A percentile compares a stretch with the other conserved stretches of the same genome.
Evolutionary conservation across 139 green algal genomes (phyloP).

Genomic region (Zygnema circumcarinatum): DNA sequence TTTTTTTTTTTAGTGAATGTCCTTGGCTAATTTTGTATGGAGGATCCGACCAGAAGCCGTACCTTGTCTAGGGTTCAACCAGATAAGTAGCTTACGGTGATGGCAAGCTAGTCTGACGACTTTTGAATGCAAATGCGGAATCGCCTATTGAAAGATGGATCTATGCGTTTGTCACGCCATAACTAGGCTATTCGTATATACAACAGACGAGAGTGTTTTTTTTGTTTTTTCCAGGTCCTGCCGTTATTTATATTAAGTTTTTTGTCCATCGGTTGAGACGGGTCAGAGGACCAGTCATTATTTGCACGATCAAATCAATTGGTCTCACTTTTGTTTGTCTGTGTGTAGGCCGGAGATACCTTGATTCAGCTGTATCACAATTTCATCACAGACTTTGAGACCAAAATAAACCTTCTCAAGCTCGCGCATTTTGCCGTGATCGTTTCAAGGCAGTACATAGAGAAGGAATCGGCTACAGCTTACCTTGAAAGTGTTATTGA

Average conservation of each 20-base stretch:
- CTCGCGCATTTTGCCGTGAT: slow-evolving; percentile 76
- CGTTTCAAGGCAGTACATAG: slow-evolving; percentile 67
- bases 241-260: not conserved
- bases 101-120: too few relatives aligned
- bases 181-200: too few relatives aligned
- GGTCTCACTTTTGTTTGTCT: not conserved
- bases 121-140: too few relatives aligned
- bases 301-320: not conserved
- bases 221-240: not conserved
- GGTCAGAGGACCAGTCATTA: not conserved
- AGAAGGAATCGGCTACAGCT: slow-evolving; percentile 62
- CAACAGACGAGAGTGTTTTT: too few relatives aligned
- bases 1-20: too few relatives aligned
- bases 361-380: slow-evolving; percentile 82
- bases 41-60: too few relatives aligned
- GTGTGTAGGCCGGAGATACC: slow-evolving; percentile 60
- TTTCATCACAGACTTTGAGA: slow-evolving; percentile 91
- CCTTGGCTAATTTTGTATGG: too few relatives aligned
- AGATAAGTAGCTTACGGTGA: too few relatives aligned
- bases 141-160: too few relatives aligned
- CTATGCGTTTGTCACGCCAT: too few relatives aligned
- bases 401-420: slow-evolving; percentile 92
- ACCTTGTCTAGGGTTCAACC: too few relatives aligned
- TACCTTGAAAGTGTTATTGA: slow-evolving; percentile 76
- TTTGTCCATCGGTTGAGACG: slow-evolving; percentile 11